Evolutionary conservation across 768 basidiomycete genomes (phyloP), one percentile per base, ranked within the genome.

Genomic region (Tylopilus intermedius): DNA sequence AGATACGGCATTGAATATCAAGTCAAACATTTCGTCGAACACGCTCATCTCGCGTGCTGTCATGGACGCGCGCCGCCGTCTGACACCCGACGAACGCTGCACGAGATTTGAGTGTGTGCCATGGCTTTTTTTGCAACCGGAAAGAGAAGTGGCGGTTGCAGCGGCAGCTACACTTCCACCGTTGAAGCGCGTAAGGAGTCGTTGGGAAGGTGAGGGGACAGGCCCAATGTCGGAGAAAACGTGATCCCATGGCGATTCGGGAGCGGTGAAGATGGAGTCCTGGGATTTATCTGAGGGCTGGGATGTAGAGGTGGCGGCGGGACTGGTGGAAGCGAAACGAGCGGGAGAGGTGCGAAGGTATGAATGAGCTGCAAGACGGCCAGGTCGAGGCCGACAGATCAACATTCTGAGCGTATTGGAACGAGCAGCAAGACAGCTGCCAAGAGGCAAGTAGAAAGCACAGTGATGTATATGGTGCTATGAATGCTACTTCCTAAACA

Each of bases 1-100:
- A 35, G 72, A 70, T 52, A 74, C 74, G 14, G 79, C 78, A 44
- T 79, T 73, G 64, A 89, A 88, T 35, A 90, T 81, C 69, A 85
- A 68, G 59, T 81, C 75, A 58, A 90, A 87, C 79, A 90, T 85
- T 29, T 84, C 82, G 60, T 86, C 79, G 58, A 90, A 84, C 4
- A 79, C 80, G 52, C 63, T 75, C 52, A 77, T 75, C 70, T 90
- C 89, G 42, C 78, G 77, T 0, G 81, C 81, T 0, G 86, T 87
- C 77, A 89, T 81, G 18, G 80, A 71, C 56, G 85, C 82, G 26
- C 75, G 76, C 37, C 76, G 74, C 7, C 61, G 56, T 39, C 35
- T 50, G 33, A 56, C 32, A 2, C 22, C 42, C 3, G 61, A 58
- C 11, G 53, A 47, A n/a, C 59, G 60, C 30, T 50, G 58, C 0